Percentiles rank a stretch among this genome's conserved stretches.
Conservation (phyloP, 768 basidiomycete species). For the button mushroom (Agaricus bisporus) region DNA sequence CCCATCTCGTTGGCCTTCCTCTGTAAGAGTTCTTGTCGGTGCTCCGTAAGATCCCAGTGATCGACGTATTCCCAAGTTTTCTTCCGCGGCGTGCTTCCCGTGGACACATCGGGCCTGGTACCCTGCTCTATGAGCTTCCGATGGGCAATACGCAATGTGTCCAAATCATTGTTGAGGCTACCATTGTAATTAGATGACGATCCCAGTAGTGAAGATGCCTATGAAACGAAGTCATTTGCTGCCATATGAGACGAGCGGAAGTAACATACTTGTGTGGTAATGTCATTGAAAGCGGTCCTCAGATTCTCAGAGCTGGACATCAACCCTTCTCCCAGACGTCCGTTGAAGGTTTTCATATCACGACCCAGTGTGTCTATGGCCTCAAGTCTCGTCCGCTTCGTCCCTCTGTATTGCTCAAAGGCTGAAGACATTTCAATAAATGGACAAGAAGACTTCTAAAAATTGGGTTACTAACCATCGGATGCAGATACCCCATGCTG, state of each 20-base stretch:
- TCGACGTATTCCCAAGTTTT: constrained; percentile 65
- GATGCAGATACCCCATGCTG: constrained; percentile 7
- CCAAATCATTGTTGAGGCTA: constrained; percentile 28
- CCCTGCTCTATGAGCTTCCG: constrained; percentile 51
- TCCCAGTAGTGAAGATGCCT: constrained; percentile 36
- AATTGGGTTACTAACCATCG: constrained; percentile 12
- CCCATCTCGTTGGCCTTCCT: constrained; percentile 15
- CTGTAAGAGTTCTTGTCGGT: constrained; percentile 53
- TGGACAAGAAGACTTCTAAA: not conserved
- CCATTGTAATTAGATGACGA: constrained; percentile 1
- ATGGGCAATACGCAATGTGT: constrained; percentile 43
- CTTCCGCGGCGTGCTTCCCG: constrained; percentile 74
- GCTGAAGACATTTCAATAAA: constrained; percentile 29
- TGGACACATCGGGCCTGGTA: constrained; percentile 55
- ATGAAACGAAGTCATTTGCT: not conserved
- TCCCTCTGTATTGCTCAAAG: constrained; percentile 52
- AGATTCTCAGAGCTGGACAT: constrained; percentile 31
- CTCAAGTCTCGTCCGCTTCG: constrained; percentile 66
- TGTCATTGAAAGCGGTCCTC: constrained; percentile 30
- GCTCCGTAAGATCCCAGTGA: constrained; percentile 65
- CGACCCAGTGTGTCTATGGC: constrained; percentile 42
- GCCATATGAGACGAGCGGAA: not conserved
- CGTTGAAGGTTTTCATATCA: constrained; percentile 48
- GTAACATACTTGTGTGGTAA: constrained; percentile 46
- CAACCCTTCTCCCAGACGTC: constrained; percentile 12